Evolutionary conservation across 1,139 yeast genomes (phyloP).

Genomic region (Diutina catenulata): DNA sequence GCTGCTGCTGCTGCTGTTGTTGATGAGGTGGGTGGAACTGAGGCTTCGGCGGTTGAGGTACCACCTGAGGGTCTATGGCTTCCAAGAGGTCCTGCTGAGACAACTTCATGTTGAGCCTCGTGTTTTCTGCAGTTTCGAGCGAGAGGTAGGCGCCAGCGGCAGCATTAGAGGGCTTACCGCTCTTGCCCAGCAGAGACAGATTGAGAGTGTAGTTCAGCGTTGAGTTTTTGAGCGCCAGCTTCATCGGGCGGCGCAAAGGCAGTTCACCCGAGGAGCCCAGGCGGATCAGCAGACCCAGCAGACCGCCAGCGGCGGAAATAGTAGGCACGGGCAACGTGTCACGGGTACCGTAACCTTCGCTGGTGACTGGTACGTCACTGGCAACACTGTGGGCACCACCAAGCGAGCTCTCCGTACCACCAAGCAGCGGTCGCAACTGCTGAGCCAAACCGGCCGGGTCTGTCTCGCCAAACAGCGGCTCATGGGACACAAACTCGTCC

Average conservation of each 20-base stretch:
- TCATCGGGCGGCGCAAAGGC: constrained; percentile 4
- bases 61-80: background rate
- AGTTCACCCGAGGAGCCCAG: background rate
- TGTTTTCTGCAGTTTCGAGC: constrained; percentile 66
- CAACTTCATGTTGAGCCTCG: constrained; percentile 55
- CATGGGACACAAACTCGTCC: background rate
- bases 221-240: constrained; percentile 5
- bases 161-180: constrained; percentile 17
- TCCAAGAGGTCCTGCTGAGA: constrained; percentile 13
- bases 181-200: background rate
- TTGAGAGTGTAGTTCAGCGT: background rate
- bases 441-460: background rate
- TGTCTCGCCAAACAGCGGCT: background rate
- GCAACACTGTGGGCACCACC: background rate
- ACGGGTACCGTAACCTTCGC: background rate
- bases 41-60: background rate
- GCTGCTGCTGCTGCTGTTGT: background rate
- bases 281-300: constrained; percentile 4
- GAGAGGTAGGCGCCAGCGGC: constrained; percentile 56
- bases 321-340: background rate
- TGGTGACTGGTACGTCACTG: background rate
- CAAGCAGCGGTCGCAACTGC: constrained; percentile 1
- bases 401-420: background rate
- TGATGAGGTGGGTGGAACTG: background rate
- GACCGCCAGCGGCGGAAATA: background rate